A percentile compares a stretch with the other conserved stretches of the same genome.
phyloP scores from a whole-genome alignment of 2,329 filamentous ascomycete genomes.

The Aspergillus sp. region DNA sequence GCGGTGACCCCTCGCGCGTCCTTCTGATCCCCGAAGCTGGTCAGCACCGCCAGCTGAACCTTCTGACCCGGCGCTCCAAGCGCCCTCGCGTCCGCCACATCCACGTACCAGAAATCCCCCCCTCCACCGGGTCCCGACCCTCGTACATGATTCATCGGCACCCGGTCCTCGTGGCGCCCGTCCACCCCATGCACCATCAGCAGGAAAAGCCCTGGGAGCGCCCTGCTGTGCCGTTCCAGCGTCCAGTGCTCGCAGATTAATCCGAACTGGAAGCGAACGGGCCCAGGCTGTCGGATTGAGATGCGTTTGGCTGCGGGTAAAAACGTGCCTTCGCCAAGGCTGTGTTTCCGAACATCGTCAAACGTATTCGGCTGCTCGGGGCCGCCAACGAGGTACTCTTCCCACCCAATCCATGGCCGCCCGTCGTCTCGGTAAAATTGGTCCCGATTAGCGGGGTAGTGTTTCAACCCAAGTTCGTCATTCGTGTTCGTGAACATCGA shows the following conservation, averaged over 20 bases:
- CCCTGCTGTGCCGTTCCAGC: slow-evolving; percentile 52
- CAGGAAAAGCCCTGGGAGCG: slow-evolving; percentile 56
- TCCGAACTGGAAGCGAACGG: slow-evolving; percentile 69
- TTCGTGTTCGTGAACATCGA: slow-evolving; percentile 55
- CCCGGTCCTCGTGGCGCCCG: slow-evolving; percentile 56
- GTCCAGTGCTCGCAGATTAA: slow-evolving; percentile 78
- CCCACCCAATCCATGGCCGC: slow-evolving; percentile 55
- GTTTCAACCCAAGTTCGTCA: slow-evolving; percentile 68
- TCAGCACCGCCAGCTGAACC: slow-evolving; percentile 56
- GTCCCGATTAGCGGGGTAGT: slow-evolving; percentile 61
- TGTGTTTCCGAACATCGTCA: slow-evolving; percentile 39
- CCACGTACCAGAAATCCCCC: slow-evolving; percentile 71
- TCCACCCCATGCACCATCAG: slow-evolving; percentile 58
- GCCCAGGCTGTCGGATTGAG: slow-evolving; percentile 46
- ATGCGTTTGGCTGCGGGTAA: slow-evolving; percentile 53
- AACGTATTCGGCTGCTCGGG: slow-evolving; percentile 41
- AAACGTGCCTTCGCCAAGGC: slow-evolving; percentile 49
- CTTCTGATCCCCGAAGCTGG: slow-evolving; percentile 38
- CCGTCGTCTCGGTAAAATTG: slow-evolving; percentile 71
- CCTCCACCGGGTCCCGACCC: slow-evolving; percentile 46
- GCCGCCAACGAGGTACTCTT: slow-evolving; percentile 66
- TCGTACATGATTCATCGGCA: slow-evolving; percentile 53
- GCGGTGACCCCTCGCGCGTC: slow-evolving; percentile 46
- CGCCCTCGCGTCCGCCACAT: slow-evolving; percentile 53
- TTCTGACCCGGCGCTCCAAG: slow-evolving; percentile 62